These are phyloP conservation scores for Fistulifera solaris DNA, from an alignment of 108 stramenopile species.

Conservation along the genomic window DNA sequence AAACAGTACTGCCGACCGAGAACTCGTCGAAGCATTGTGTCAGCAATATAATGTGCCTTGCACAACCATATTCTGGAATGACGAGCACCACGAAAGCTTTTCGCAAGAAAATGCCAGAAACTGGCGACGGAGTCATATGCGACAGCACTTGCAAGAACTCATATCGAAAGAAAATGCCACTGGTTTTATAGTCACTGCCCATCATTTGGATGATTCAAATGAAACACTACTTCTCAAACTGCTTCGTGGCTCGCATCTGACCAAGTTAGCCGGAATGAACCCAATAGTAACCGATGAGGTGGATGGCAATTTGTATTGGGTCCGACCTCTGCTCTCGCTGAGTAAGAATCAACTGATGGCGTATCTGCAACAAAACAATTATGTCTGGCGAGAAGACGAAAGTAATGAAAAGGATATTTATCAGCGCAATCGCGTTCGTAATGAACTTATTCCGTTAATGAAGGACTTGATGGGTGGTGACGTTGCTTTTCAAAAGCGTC, in stretches of 20 bases:
- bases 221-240: constrained; percentile 79
- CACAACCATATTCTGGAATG: constrained; percentile 48
- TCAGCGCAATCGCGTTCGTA: constrained; percentile 75
- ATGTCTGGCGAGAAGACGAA: constrained; percentile 73
- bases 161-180: constrained; percentile 7
- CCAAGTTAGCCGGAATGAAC: constrained; percentile 66
- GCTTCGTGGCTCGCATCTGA: constrained; percentile 68
- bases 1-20: constrained; percentile 52
- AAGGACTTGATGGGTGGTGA: constrained; percentile 51
- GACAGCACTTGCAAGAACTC: constrained; percentile 11
- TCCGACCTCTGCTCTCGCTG: constrained; percentile 62
- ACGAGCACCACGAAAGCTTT: constrained; percentile 32
- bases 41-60: constrained; percentile 36
- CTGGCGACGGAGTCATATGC: constrained; percentile 52
- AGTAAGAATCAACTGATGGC: constrained; percentile 43
- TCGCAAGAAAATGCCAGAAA: constrained; percentile 73
- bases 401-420: constrained; percentile 66
- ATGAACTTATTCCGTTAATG: constrained; percentile 76
- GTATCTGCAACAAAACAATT: constrained; percentile 27
- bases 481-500: constrained; percentile 36
- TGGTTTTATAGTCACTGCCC: constrained; percentile 73
- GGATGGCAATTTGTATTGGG: constrained; percentile 24
- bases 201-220: constrained; percentile 76
- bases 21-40: constrained; percentile 53
- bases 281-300: constrained; percentile 9